A percentile compares a stretch with the other conserved stretches of the same genome.
Evolutionary conservation across 2,329 filamentous ascomycete genomes (phyloP).

Genomic region (Neopestalotiopsis sp.): DNA sequence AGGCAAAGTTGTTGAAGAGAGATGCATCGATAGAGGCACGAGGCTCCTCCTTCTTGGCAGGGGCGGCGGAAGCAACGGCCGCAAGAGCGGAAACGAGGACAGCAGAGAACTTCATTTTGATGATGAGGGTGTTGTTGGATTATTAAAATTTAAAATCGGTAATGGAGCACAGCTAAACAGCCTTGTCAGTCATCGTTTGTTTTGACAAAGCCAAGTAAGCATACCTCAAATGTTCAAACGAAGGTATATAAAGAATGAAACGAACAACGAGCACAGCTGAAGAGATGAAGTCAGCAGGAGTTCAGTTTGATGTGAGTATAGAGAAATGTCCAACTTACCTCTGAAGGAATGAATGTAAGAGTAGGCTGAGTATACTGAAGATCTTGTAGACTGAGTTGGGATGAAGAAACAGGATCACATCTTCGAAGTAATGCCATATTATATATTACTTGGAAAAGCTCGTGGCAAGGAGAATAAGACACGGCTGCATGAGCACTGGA

Average conservation of each 20-base stretch:
- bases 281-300: slow-evolving; percentile 26
- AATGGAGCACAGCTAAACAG: slow-evolving; percentile 50
- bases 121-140: slow-evolving; percentile 27
- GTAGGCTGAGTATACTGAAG: slow-evolving; percentile 34
- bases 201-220: slow-evolving; percentile 3
- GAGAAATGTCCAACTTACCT: slow-evolving; percentile 38
- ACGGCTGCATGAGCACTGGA: slow-evolving; percentile 29
- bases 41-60: slow-evolving; percentile 35
- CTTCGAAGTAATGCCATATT: slow-evolving; percentile 35
- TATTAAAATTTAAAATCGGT: slow-evolving; percentile 38
- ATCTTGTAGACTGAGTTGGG: slow-evolving; percentile 35
- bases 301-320: slow-evolving; percentile 11
- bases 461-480: slow-evolving; percentile 24
- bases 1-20: slow-evolving; percentile 36
- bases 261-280: slow-evolving; percentile 55
- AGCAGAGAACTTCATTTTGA: slow-evolving; percentile 56
- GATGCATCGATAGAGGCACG: slow-evolving; percentile 37
- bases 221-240: slow-evolving; percentile 46
- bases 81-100: slow-evolving; percentile 51
- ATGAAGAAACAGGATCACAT: slow-evolving; percentile 35
- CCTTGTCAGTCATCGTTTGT: slow-evolving; percentile 25
- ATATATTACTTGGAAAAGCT: slow-evolving; percentile 37
- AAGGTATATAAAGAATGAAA: slow-evolving; percentile 45
- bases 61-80: slow-evolving; percentile 49
- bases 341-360: slow-evolving; percentile 49